Conservation (phyloP, 192 early-diverging fungal genomes). For the Allomyces macrogynus region DNA sequence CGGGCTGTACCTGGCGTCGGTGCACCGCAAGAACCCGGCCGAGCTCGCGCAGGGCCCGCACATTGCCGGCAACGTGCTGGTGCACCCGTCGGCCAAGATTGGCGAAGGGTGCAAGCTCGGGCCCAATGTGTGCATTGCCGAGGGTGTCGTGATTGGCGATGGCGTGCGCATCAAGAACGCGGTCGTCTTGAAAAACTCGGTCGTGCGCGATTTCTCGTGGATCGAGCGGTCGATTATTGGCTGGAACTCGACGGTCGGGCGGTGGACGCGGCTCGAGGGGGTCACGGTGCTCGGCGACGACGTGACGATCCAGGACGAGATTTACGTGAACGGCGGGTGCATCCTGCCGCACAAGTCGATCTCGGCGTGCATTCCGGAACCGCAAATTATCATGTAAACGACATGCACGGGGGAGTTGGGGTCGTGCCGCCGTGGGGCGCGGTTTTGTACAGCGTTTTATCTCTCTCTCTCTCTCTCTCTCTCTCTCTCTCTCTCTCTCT, state of each 20-base stretch:
- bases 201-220: conserved; percentile 80
- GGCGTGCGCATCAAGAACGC: conserved; percentile 79
- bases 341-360: conserved; percentile 96
- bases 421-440: too few species aligned
- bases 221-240: conserved; percentile 78
- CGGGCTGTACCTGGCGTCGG: conserved; percentile 69
- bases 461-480: too few species aligned
- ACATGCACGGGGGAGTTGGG: too few species aligned
- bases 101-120: conserved; percentile 94
- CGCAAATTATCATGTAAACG: conserved; percentile 74
- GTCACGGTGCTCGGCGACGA: conserved; percentile 89
- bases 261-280: conserved; percentile 87
- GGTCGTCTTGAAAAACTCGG: conserved; percentile 67
- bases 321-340: conserved; percentile 85
- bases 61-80: conserved; percentile 67
- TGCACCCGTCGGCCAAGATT: conserved; percentile 81
- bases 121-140: conserved; percentile 91
- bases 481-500: too few species aligned
- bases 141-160: conserved; percentile 72
- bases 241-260: conserved; percentile 86
- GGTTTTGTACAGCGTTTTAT: too few species aligned
- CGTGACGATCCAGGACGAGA: conserved; percentile 80
- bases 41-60: conserved; percentile 32
- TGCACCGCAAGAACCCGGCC: conserved; percentile 57
- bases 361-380: conserved; percentile 67